phyloP scores from a whole-genome alignment of 2,329 filamentous ascomycete genomes.

The Aureobasidium sp. region DNA sequence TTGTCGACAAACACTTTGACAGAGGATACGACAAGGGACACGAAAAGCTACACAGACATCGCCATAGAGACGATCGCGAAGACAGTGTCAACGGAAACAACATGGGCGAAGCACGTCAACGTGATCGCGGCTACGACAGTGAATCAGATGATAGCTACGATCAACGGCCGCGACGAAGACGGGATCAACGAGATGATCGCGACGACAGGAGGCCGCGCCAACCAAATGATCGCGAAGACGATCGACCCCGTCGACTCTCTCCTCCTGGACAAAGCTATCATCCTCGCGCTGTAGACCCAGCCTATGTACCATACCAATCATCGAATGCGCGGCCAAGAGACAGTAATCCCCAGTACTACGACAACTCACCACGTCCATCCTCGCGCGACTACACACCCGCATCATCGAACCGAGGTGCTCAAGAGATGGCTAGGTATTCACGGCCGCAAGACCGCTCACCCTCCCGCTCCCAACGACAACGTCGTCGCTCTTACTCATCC shows the following conservation, averaged over 20 bases:
- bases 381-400: background rate
- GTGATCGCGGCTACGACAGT: slow-evolving; percentile 6
- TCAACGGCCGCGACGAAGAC: background rate
- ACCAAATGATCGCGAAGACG: background rate
- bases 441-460: background rate
- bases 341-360: background rate
- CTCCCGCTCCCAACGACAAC: background rate
- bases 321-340: background rate
- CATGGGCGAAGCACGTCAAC: background rate
- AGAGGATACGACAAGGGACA: background rate
- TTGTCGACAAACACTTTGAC: background rate
- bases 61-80: background rate
- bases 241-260: background rate
- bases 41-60: background rate
- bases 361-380: background rate
- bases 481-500: background rate
- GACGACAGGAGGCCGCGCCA: background rate
- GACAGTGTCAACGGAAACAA: background rate
- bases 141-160: slow-evolving; percentile 4
- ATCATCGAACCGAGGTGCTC: background rate
- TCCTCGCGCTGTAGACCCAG: background rate
- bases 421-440: background rate
- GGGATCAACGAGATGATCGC: background rate
- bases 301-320: background rate
- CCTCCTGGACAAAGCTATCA: background rate